Evolutionary conservation across 2,329 filamentous ascomycete genomes (phyloP).

Genomic region (Zymoseptoria ardabiliae): DNA sequence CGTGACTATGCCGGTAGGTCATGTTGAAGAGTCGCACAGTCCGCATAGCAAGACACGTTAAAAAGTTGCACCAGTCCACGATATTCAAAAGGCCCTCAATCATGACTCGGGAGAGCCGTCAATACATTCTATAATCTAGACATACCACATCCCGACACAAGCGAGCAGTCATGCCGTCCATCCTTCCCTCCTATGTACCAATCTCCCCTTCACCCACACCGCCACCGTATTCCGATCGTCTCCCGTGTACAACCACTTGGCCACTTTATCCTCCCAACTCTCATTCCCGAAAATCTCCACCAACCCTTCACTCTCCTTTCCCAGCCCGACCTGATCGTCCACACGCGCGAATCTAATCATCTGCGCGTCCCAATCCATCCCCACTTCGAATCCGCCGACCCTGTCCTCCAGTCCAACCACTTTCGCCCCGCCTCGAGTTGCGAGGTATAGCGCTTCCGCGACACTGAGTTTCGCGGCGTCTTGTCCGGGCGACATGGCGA

Average conservation of each 20-base stretch:
- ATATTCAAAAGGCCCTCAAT: too few relatives aligned
- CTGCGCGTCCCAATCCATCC: constrained; percentile 88
- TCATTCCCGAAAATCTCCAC: constrained; percentile 92
- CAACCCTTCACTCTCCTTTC: constrained; percentile 44
- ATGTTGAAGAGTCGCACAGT: too few relatives aligned
- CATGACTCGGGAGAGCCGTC: too few relatives aligned
- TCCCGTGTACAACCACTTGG: constrained; percentile 92
- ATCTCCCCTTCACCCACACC: constrained; percentile 80
- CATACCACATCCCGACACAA: too few relatives aligned
- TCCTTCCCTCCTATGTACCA: constrained; percentile 58
- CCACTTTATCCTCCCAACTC: constrained; percentile 73
- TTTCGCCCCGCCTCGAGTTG: constrained; percentile 76
- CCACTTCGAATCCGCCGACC: constrained; percentile 75
- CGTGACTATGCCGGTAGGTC: too few relatives aligned
- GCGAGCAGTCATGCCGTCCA: constrained; percentile 7
- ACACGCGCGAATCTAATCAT: constrained; percentile 57
- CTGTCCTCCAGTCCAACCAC: constrained; percentile 66
- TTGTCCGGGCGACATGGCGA: constrained; percentile 47
- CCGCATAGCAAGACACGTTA: too few relatives aligned
- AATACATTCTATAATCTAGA: too few relatives aligned
- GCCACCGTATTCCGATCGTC: constrained; percentile 83
- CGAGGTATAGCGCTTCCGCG: constrained; percentile 79
- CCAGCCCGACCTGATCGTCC: constrained; percentile 27
- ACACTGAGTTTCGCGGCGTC: constrained; percentile 61
- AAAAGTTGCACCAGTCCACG: too few relatives aligned